These are phyloP conservation scores for Wolfiporia cocos DNA, from an alignment of 1,284 basidiomycete genomes.

Conservation along the genomic window DNA sequence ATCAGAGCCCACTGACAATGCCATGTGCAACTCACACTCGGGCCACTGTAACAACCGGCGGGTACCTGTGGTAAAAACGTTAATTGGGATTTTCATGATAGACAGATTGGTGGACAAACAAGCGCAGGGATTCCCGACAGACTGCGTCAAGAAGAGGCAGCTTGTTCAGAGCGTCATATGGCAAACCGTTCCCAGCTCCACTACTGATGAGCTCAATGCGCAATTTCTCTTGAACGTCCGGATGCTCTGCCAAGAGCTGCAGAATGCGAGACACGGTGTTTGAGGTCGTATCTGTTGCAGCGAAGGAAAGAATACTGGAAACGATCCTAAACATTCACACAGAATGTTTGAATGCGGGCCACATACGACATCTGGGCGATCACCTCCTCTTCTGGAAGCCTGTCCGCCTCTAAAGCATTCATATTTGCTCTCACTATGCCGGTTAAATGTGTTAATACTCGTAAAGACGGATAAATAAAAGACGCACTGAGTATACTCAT, in stretches of 20 bases:
- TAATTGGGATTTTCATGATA: no score
- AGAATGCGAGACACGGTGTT: constrained; percentile 1
- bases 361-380: constrained; percentile 24
- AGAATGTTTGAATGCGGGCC: not conserved
- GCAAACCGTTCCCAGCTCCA: not conserved
- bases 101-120: no score
- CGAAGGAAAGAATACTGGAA: constrained; percentile 8
- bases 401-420: constrained; percentile 13
- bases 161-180: constrained; percentile 6
- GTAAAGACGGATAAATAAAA: not conserved
- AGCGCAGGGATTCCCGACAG: no score
- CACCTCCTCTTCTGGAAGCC: constrained; percentile 20
- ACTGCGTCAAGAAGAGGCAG: constrained; percentile 6
- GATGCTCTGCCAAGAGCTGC: constrained; percentile 1
- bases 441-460: not conserved
- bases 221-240: constrained; percentile 1
- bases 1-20: no score
- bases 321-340: not conserved
- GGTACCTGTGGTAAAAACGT: no score
- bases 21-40: no score
- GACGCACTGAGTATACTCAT: constrained; percentile 23
- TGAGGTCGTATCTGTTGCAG: constrained; percentile 16
- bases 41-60: no score
- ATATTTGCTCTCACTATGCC: constrained; percentile 23
- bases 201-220: constrained; percentile 3